phyloP scores from a whole-genome alignment of 345 rosid genomes.

The Kandelia obovata region DNA sequence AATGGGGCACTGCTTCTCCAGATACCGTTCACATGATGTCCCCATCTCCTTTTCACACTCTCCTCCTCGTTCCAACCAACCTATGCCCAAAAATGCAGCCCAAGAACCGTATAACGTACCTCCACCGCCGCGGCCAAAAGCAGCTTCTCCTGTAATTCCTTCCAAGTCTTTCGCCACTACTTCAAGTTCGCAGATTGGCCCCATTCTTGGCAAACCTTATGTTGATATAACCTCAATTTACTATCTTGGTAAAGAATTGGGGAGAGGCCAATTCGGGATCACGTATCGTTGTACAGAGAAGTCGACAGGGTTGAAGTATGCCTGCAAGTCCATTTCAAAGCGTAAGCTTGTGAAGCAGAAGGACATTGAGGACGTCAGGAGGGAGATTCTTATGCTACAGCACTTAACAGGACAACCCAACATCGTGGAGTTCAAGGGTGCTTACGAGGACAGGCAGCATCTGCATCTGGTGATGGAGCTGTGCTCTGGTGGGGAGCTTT shows the following conservation, averaged over 20 bases:
- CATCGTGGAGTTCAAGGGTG: slow-evolving; percentile 33
- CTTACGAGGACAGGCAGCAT: slow-evolving; percentile 26
- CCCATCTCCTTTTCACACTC: slow-evolving; percentile 50
- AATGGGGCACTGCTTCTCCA: slow-evolving; percentile 55
- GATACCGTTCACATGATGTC: slow-evolving; percentile 38
- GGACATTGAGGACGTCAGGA: slow-evolving; percentile 25
- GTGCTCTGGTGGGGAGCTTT: slow-evolving; percentile 37
- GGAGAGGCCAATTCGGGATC: slow-evolving; percentile 30
- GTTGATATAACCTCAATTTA: slow-evolving; percentile 22
- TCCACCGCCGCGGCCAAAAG: background rate
- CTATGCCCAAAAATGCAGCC: slow-evolving; percentile 28
- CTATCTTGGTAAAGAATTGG: slow-evolving; percentile 23
- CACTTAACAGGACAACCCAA: slow-evolving; percentile 33
- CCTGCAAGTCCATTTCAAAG: slow-evolving; percentile 30
- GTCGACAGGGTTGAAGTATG: slow-evolving; percentile 10
- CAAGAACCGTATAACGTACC: slow-evolving; percentile 1
- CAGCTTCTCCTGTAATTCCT: slow-evolving; percentile 13
- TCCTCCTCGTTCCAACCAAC: slow-evolving; percentile 30
- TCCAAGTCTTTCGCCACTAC: slow-evolving; percentile 4
- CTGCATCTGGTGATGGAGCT: slow-evolving; percentile 30
- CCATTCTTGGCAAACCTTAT: slow-evolving; percentile 24
- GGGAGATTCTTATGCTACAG: slow-evolving; percentile 25
- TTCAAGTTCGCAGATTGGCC: slow-evolving; percentile 35
- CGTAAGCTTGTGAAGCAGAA: slow-evolving; percentile 15
- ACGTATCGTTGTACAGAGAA: slow-evolving; percentile 26